These are phyloP conservation scores for Boletales sp. DNA, from an alignment of 768 basidiomycete genomes.

Conservation along the genomic window DNA sequence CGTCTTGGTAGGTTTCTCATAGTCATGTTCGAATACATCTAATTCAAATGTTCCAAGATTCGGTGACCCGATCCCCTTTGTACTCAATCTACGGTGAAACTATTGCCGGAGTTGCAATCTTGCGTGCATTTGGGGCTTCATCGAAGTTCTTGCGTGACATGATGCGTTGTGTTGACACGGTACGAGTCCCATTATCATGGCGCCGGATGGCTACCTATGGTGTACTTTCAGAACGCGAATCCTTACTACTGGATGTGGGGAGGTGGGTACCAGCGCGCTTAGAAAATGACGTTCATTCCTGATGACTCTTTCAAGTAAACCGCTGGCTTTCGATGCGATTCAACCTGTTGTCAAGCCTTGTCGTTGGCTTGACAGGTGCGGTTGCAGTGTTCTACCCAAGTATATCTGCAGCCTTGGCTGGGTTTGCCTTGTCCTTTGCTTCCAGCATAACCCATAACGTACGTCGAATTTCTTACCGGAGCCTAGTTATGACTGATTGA, in stretches of 20 bases:
- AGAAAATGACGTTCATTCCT: constrained; percentile 1
- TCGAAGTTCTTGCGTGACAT: constrained; percentile 85
- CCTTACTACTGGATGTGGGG: constrained; percentile 94
- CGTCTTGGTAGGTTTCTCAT: constrained; percentile 51
- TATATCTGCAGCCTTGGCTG: constrained; percentile 78
- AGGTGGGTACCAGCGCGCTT: constrained; percentile 38
- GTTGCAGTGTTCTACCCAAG: constrained; percentile 63
- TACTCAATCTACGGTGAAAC: constrained; percentile 48
- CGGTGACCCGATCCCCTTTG: constrained; percentile 46
- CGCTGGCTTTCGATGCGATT: constrained; percentile 90
- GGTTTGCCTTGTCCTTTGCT: constrained; percentile 84
- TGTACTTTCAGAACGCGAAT: constrained; percentile 45
- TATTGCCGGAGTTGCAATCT: constrained; percentile 48
- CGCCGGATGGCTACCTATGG: constrained; percentile 2
- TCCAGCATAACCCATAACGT: constrained; percentile 70
- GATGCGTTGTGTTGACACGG: constrained; percentile 78
- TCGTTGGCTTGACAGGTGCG: constrained; percentile 70
- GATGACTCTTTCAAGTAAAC: constrained; percentile 52
- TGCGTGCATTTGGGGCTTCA: constrained; percentile 85
- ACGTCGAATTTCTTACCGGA: neutral
- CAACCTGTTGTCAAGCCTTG: constrained; percentile 69
- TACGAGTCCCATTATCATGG: constrained; percentile 31
- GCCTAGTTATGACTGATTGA: constrained; percentile 15
- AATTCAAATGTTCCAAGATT: constrained; percentile 29
- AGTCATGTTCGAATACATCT: neutral